A percentile compares a stretch with the other conserved stretches of the same genome.
Conservation (phyloP, 2,329 filamentous ascomycete species). For the Scorias spongiosa region DNA sequence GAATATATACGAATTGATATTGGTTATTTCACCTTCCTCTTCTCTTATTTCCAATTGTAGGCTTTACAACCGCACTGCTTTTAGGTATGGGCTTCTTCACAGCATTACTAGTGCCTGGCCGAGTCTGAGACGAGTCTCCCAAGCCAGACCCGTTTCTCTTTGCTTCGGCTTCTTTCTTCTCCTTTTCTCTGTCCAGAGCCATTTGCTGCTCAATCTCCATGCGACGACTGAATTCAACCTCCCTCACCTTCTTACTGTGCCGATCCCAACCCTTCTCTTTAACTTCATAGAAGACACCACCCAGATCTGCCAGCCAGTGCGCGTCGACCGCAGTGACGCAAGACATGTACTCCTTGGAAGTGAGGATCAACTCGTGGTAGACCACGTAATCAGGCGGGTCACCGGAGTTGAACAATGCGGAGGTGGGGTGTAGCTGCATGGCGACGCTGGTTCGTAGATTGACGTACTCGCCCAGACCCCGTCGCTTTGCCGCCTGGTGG, state of each 20-base stretch:
- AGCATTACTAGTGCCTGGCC: conserved; percentile 5
- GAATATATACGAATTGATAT: neutral
- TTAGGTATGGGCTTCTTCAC: conserved; percentile 17
- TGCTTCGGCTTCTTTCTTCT: conserved; percentile 36
- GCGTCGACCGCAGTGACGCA: conserved; percentile 93
- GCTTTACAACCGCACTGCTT: conserved; percentile 26
- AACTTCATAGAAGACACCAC: conserved; percentile 91
- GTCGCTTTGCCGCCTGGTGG: conserved; percentile 90
- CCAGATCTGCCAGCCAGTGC: conserved; percentile 90
- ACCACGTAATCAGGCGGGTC: conserved; percentile 94
- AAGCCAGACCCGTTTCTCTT: conserved; percentile 15
- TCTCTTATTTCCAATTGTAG: conserved; percentile 15
- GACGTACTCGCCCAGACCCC: conserved; percentile 93
- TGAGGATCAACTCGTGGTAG: conserved; percentile 95
- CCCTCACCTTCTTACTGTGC: conserved; percentile 70
- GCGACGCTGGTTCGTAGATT: conserved; percentile 90
- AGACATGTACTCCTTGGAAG: conserved; percentile 94
- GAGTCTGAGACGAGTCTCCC: neutral
- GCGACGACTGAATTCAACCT: conserved; percentile 80
- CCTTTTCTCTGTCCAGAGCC: conserved; percentile 63
- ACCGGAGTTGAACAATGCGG: conserved; percentile 78
- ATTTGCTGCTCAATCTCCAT: conserved; percentile 91
- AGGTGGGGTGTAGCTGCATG: conserved; percentile 87
- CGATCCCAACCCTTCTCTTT: conserved; percentile 95
- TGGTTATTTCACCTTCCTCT: neutral